These are phyloP conservation scores for Candida ipomoeae DNA, from an alignment of 805 yeast genomes.

Conservation along the genomic window DNA sequence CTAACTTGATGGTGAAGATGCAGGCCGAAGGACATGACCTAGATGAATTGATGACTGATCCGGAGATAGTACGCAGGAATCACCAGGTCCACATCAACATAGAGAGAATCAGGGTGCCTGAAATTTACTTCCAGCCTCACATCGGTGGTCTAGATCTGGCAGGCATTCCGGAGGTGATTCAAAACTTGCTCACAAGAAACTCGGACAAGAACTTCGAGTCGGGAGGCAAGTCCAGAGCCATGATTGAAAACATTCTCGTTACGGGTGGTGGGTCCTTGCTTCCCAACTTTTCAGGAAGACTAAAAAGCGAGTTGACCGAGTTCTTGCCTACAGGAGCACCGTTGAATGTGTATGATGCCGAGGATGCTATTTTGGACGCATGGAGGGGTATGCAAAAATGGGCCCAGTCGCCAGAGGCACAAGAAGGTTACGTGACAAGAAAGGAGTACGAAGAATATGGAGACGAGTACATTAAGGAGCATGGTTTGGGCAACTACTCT, in stretches of 20 bases:
- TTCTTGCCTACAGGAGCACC: slow-evolving; percentile 67
- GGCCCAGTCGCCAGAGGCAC: slow-evolving; percentile 48
- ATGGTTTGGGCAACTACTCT: slow-evolving; percentile 65
- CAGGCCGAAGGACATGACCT: slow-evolving; percentile 40
- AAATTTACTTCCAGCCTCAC: slow-evolving; percentile 84
- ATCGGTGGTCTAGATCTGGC: slow-evolving; percentile 96
- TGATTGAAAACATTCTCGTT: slow-evolving; percentile 64
- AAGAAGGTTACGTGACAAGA: slow-evolving; percentile 51
- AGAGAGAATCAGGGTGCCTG: slow-evolving; percentile 90
- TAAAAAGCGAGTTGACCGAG: slow-evolving; percentile 63
- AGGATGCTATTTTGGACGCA: slow-evolving; percentile 70
- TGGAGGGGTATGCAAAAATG: slow-evolving; percentile 95
- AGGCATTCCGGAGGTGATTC: slow-evolving; percentile 76
- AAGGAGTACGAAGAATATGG: slow-evolving; percentile 87
- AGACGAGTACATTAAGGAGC: slow-evolving; percentile 82
- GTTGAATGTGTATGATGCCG: slow-evolving; percentile 57
- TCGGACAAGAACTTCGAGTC: slow-evolving; percentile 52
- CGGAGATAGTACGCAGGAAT: slow-evolving; percentile 74
- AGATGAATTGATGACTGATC: slow-evolving; percentile 41
- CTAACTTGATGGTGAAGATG: slow-evolving; percentile 57
- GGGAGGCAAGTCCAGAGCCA: slow-evolving; percentile 49
- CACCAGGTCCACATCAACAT: slow-evolving; percentile 89
- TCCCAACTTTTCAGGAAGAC: slow-evolving; percentile 61
- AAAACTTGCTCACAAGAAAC: slow-evolving; percentile 59
- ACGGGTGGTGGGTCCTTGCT: slow-evolving; percentile 82